Base-by-base conservation (phyloP, 106 monocot species). In the Phalaenopsis aphrodite region DNA sequence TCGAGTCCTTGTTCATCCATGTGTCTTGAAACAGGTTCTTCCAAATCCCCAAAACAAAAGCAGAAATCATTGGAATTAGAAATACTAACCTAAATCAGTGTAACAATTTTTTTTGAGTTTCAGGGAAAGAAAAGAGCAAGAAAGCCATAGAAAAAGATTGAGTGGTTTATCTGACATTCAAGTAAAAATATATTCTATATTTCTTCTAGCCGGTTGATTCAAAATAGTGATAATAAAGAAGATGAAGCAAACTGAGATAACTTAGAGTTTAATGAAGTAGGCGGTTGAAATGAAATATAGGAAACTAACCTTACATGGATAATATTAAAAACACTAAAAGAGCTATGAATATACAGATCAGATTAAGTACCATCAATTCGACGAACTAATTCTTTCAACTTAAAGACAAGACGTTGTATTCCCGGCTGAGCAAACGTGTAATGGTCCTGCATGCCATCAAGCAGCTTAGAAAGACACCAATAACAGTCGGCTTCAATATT, bases 361-460 rank as follows among this genome's bases (percentile, higher is more conserved):
- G 18, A 21, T 48, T 5, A 49, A 43, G 38, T 93, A 98, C 98
- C 98, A 88, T 98, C 92, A 82, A 98, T 98, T 42, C 98, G 81
- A 37, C 91, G 80, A 79, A 98, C 94, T 1, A 98, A 88, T 75
- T 98, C 98, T 78, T 94, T 94, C 78, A 98, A 66, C 78, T 88
- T 94, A 76, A 98, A 98, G 47, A 98, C 98, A 83, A 98, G 92
- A 48, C 98, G 92, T 66, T 98, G 98, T 81, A 98, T 98, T 78
- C 98, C 98, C 78, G 98, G 98, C 80, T 98, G 98, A 83, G 98
- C 98, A 89, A 98, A 98, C 43, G 98, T 98, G 79, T 98, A 98
- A 79, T 98, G 94, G 78, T 98, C 98, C 79, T 98, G 98, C 94
- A 98, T 98, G 8, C 98, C 98, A 89, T 98, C 98, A 47, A 98